Evolutionary conservation across 495 filamentous ascomycete genomes (phyloP).

Genomic region (Cetradonia linearis): DNA sequence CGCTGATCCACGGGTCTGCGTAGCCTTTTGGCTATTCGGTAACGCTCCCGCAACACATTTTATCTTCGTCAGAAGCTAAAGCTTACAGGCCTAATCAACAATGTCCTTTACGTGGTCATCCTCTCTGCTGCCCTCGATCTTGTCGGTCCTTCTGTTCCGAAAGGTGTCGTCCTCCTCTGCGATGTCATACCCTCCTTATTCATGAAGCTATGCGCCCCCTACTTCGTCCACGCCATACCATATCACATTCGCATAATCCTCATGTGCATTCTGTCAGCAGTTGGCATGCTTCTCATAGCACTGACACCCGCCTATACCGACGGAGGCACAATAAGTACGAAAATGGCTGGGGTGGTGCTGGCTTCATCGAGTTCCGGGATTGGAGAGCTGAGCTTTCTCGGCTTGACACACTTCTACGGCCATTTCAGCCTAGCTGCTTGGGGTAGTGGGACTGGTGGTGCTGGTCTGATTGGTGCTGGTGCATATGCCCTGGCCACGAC

Average conservation of each 20-base stretch:
- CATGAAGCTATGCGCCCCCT: slow-evolving; percentile 80
- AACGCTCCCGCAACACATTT: neutral
- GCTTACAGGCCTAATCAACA: slow-evolving; percentile 76
- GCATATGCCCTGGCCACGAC: slow-evolving; percentile 78
- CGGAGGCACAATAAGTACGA: slow-evolving; percentile 53
- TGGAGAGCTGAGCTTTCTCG: slow-evolving; percentile 82
- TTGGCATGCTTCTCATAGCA: slow-evolving; percentile 83
- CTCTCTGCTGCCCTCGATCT: slow-evolving; percentile 93
- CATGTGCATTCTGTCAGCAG: slow-evolving; percentile 58
- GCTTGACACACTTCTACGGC: slow-evolving; percentile 88
- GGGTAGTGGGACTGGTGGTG: slow-evolving; percentile 87
- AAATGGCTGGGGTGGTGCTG: slow-evolving; percentile 75
- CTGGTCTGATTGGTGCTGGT: slow-evolving; percentile 77
- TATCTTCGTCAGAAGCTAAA: neutral
- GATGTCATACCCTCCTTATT: slow-evolving; percentile 83
- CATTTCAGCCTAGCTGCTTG: slow-evolving; percentile 82
- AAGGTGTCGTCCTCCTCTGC: slow-evolving; percentile 84
- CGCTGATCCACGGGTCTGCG: slow-evolving; percentile 60
- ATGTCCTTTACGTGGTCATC: slow-evolving; percentile 95
- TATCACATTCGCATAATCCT: slow-evolving; percentile 65
- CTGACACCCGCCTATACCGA: slow-evolving; percentile 54
- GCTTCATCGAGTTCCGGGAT: slow-evolving; percentile 74
- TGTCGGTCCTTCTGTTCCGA: slow-evolving; percentile 74
- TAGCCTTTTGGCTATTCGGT: slow-evolving; percentile 50
- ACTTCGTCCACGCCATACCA: slow-evolving; percentile 81